These are phyloP conservation scores for Gossypium turneri DNA, from an alignment of 345 rosid species.

Conservation along the genomic window DNA sequence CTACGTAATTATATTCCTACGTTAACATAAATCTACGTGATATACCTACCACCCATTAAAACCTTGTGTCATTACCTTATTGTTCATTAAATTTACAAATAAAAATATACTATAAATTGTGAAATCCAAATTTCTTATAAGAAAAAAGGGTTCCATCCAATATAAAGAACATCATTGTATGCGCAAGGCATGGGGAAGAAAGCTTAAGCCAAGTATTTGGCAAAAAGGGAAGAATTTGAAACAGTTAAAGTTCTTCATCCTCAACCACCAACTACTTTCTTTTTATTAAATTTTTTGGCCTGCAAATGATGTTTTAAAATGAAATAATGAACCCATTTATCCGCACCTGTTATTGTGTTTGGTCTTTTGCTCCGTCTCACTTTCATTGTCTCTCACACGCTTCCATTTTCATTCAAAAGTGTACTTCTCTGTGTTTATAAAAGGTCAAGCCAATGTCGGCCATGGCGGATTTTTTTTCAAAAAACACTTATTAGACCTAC, in stretches of 20 bases:
- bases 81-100: too few species aligned
- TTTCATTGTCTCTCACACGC: slow-evolving; percentile 11
- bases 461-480: slow-evolving; percentile 12
- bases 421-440: not conserved
- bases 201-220: slow-evolving; percentile 7
- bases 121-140: too few species aligned
- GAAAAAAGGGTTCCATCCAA: too few species aligned
- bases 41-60: too few species aligned
- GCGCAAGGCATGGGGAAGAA: not conserved
- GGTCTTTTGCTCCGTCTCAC: not conserved
- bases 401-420: not conserved
- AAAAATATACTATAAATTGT: too few species aligned
- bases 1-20: too few species aligned
- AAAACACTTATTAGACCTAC: not conserved
- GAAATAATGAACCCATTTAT: slow-evolving; percentile 38
- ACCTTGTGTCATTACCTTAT: too few species aligned
- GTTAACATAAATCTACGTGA: too few species aligned
- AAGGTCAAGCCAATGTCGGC: not conserved
- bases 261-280: slow-evolving; percentile 81
- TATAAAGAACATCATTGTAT: too few species aligned
- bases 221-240: slow-evolving; percentile 11
- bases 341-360: slow-evolving; percentile 10
- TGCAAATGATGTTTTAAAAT: slow-evolving; percentile 42
- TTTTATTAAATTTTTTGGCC: slow-evolving; percentile 32
- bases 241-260: slow-evolving; percentile 18